Evolutionary conservation across 108 stramenopile genomes (phyloP), one percentile per base, ranked within the genome.

Genomic region (Nitzschia palea): DNA sequence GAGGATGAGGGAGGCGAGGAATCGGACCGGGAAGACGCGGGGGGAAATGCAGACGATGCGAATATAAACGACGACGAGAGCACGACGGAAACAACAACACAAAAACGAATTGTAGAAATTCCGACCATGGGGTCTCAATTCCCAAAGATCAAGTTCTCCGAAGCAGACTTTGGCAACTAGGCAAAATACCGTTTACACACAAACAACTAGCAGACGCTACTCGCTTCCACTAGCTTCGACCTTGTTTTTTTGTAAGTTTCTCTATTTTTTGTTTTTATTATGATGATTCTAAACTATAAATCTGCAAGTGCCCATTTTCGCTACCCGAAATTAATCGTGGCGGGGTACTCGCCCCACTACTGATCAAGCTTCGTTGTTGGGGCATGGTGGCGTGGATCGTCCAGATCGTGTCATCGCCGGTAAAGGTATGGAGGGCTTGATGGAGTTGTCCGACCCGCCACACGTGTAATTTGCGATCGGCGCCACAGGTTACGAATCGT

Each of bases 351-450:
- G 44, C 42, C 28, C 10, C 23, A 10, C 17, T 20, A 18, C 47
- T 20, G 4, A 48, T 20, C 8, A 20, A n/a, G n/a, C n/a, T 18
- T n/a, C 42, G 33, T 27, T 47, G 33, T 23, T 59, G 28, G 8
- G 42, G 42, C 18, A 42, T 44, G 17, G 36, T 55, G 3, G 32
- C 29, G 35, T 42, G 36, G 60, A 66, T 60, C 15, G 70, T 66
- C 70, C 71, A 67, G 20, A 65, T 47, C 2, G 52, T 52, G 6
- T 58, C 64, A 55, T 78, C 78, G 33, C 52, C 34, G 9, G 71
- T 54, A 36, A 80, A 84, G 29, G 69, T 77, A 63, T 80, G 79
- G 22, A 73, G 3, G 17, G 83, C 59, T 55, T 70, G 57, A 44
- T 71, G 35, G 37, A 73, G 55, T 40, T 68, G 57, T 25, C 58